phyloP scores from a whole-genome alignment of 2,329 filamentous ascomycete species.

The Colletotrichum sp. region DNA sequence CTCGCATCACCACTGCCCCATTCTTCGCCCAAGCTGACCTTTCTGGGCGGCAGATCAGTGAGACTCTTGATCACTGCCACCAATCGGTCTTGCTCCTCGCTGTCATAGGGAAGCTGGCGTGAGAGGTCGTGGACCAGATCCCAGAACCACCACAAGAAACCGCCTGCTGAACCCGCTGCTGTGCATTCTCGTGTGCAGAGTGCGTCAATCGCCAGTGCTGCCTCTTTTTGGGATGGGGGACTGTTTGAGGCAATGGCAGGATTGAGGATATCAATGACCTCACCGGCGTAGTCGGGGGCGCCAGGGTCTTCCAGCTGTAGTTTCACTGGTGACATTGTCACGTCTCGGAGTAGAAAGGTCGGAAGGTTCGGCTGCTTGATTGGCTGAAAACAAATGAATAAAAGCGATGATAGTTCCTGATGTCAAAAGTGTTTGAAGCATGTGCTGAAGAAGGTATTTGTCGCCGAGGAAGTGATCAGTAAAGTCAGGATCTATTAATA shows the following conservation, averaged over 20 bases:
- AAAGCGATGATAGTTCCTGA: background rate
- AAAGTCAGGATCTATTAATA: background rate
- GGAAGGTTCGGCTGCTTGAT: background rate
- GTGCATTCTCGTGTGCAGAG: background rate
- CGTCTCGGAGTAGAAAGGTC: background rate
- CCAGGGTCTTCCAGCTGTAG: background rate
- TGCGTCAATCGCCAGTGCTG: background rate
- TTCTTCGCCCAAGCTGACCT: rapidly evolving
- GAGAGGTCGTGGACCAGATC: conserved; percentile 25
- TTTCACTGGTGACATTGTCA: background rate
- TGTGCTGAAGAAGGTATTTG: background rate
- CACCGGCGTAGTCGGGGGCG: background rate
- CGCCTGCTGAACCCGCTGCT: background rate
- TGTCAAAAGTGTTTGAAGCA: background rate
- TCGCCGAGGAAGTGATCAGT: background rate
- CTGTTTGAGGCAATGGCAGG: background rate
- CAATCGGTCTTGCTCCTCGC: conserved; percentile 15
- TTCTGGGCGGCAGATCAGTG: background rate
- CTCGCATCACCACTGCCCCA: background rate
- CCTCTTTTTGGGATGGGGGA: background rate
- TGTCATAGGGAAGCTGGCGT: conserved; percentile 24
- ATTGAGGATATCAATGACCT: background rate
- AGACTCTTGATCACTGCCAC: background rate
- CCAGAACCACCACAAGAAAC: conserved; percentile 27
- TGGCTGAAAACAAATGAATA: background rate